phyloP scores from a whole-genome alignment of 139 green algal genomes.

The Gonium pectorale region DNA sequence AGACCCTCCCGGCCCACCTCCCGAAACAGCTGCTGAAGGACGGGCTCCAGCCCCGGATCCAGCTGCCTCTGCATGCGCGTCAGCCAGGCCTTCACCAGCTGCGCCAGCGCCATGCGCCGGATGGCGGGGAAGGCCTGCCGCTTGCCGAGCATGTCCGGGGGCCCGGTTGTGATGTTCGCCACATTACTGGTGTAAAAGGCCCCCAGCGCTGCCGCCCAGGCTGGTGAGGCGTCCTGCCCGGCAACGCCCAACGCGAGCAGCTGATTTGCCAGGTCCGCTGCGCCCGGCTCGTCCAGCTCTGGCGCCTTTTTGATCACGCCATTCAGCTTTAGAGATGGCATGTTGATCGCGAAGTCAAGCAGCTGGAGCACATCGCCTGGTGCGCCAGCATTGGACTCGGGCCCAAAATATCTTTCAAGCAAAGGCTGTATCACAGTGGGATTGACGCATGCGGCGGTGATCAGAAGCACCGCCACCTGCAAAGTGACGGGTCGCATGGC shows the following conservation, averaged over 20 bases:
- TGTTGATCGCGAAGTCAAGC: constrained; percentile 10
- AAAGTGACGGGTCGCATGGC: no score
- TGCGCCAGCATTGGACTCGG: neutral
- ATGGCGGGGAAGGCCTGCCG: constrained; percentile 19
- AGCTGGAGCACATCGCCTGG: neutral
- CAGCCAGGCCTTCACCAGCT: constrained; percentile 36
- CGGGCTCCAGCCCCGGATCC: neutral
- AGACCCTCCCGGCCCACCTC: constrained; percentile 1
- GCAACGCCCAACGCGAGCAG: neutral
- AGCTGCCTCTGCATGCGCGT: constrained; percentile 4
- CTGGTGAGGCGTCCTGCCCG: neutral
- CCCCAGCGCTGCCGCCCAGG: neutral
- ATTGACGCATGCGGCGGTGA: no score
- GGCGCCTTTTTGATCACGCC: neutral
- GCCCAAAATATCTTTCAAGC: no score
- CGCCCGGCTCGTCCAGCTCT: constrained; percentile 19
- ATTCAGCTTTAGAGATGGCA: neutral
- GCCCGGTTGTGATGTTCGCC: neutral
- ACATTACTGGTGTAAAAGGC: constrained; percentile 1
- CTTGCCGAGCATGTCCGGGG: neutral
- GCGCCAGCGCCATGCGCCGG: constrained; percentile 20
- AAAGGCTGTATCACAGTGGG: no score
- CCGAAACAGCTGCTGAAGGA: neutral
- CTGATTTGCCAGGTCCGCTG: neutral
- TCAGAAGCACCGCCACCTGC: no score